phyloP scores from a whole-genome alignment of 78 protist species.

The Pigoraptor vietnamica region DNA sequence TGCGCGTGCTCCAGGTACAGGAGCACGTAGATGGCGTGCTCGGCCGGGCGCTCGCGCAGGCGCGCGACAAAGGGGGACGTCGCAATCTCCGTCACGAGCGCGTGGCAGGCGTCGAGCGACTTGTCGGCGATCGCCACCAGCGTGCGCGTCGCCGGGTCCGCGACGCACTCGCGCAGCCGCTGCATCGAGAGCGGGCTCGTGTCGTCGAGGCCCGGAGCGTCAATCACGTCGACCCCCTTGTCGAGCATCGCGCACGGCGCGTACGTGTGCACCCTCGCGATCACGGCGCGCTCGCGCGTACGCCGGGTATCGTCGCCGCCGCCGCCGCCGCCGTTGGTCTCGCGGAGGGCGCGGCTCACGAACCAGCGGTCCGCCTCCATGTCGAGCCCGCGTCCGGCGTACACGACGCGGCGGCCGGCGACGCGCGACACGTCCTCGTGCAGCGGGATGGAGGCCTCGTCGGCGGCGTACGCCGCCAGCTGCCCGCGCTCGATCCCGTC shows the following conservation, averaged over 20 bases:
- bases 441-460: neutral
- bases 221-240: neutral
- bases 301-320: neutral
- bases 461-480: neutral
- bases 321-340: neutral
- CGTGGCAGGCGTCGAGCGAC: neutral
- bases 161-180: neutral
- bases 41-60: neutral
- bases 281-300: neutral
- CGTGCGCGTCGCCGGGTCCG: neutral
- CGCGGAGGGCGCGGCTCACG: neutral
- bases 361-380: neutral
- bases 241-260: neutral
- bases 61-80: neutral
- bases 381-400: neutral
- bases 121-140: neutral
- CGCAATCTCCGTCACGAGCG: neutral
- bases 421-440: neutral
- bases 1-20: neutral
- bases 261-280: neutral
- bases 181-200: neutral
- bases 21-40: neutral
- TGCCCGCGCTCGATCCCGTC: neutral
- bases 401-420: neutral
- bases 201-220: neutral